phyloP scores from a whole-genome alignment of 1,139 yeast species.

The Zhuliangozyma parablackwelliae region DNA sequence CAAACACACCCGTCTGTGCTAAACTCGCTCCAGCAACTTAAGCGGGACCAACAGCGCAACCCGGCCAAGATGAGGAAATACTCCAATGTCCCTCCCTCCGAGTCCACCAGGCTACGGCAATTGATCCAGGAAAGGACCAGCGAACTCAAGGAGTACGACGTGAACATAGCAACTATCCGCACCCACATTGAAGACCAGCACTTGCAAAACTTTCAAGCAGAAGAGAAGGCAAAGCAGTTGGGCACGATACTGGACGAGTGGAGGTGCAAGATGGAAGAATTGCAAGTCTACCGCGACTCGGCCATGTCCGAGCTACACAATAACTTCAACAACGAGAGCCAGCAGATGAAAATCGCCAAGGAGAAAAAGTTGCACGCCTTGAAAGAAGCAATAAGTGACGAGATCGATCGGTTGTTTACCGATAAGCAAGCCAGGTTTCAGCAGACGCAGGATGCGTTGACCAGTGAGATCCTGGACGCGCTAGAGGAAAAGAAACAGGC shows the following conservation, averaged over 20 bases:
- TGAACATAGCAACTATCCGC: constrained; percentile 25
- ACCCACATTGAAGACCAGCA: constrained; percentile 36
- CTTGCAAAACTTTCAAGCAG: constrained; percentile 35
- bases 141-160: constrained; percentile 13
- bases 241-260: constrained; percentile 16
- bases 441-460: constrained; percentile 15
- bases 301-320: constrained; percentile 26
- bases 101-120: constrained; percentile 5
- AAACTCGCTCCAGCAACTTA: constrained; percentile 1
- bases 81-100: background rate
- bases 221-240: constrained; percentile 24
- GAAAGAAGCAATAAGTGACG: constrained; percentile 29
- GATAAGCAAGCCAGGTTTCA: constrained; percentile 23
- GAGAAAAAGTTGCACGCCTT: constrained; percentile 31
- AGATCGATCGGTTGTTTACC: constrained; percentile 32
- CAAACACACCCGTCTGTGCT: constrained; percentile 1
- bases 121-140: constrained; percentile 8
- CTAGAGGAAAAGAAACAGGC: constrained; percentile 7
- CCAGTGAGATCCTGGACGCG: constrained; percentile 10
- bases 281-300: constrained; percentile 22
- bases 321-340: constrained; percentile 29
- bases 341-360: constrained; percentile 30
- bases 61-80: constrained; percentile 6
- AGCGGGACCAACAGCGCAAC: background rate
- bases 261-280: constrained; percentile 27